phyloP scores from a whole-genome alignment of 371 early-diverging fungal species.

The Mycotypha africana region DNA sequence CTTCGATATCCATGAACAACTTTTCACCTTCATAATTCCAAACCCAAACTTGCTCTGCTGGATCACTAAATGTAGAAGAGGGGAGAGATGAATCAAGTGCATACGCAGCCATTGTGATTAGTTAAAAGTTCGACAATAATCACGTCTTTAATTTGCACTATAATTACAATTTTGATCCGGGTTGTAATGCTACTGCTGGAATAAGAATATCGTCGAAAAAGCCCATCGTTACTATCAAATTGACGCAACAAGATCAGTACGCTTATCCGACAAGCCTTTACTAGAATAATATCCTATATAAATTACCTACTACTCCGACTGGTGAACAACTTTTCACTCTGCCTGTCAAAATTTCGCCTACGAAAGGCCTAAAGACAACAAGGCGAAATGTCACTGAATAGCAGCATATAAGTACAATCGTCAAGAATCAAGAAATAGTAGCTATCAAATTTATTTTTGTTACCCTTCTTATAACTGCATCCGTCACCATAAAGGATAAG shows the following conservation, averaged over 20 bases:
- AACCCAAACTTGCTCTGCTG: conserved; percentile 79
- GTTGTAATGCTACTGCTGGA: conserved; percentile 61
- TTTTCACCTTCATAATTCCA: conserved; percentile 84
- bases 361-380: conserved; percentile 88
- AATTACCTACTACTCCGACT: conserved; percentile 49
- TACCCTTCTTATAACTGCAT: conserved; percentile 70
- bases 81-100: not conserved
- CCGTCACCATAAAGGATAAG: conserved; percentile 82
- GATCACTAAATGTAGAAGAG: conserved; percentile 35
- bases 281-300: no score
- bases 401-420: no score
- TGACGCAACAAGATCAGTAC: no score
- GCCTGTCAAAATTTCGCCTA: conserved; percentile 83
- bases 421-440: no score
- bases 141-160: not conserved
- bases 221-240: conserved; percentile 70
- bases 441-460: not conserved
- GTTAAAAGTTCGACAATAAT: no score
- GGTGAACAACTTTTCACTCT: conserved; percentile 67
- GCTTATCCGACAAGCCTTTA: no score
- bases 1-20: conserved; percentile 79
- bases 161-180: conserved; percentile 57
- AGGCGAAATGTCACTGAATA: conserved; percentile 77
- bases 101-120: not conserved
- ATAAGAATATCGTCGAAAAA: conserved; percentile 93